Evolutionary conservation across 331 rosid species (phyloP).

Genomic region (Stylosanthes scabra): DNA sequence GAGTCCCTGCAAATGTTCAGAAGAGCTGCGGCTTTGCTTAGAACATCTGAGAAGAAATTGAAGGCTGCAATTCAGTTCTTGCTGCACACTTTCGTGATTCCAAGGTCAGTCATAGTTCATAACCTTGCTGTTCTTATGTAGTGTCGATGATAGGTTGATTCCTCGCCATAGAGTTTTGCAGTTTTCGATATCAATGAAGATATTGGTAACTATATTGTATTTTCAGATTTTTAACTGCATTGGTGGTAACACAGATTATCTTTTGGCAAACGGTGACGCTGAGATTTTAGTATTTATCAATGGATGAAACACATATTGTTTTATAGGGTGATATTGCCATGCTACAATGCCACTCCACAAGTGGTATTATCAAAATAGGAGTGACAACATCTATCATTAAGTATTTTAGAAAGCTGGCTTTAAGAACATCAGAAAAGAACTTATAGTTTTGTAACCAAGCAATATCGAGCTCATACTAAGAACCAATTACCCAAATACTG

Average conservation of each 20-base stretch:
- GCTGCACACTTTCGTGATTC: constrained; percentile 35
- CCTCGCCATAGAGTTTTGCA: constrained; percentile 41
- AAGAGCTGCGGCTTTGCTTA: constrained; percentile 21
- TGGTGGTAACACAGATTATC: too few relatives aligned
- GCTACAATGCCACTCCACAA: too few relatives aligned
- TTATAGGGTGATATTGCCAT: too few relatives aligned
- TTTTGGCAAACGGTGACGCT: neutral
- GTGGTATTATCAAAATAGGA: too few relatives aligned
- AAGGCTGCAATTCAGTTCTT: constrained; percentile 35
- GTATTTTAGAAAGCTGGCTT: too few relatives aligned
- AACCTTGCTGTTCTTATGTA: constrained; percentile 33
- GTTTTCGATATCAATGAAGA: constrained; percentile 16
- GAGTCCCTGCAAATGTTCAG: constrained; percentile 40
- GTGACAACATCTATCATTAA: too few relatives aligned
- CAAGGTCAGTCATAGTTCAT: constrained; percentile 21
- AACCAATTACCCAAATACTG: too few relatives aligned
- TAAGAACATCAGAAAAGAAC: neutral
- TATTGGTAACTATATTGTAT: neutral
- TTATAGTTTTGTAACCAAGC: neutral
- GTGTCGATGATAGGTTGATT: constrained; percentile 33
- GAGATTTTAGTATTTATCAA: too few relatives aligned
- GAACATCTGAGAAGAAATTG: constrained; percentile 40
- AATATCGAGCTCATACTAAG: too few relatives aligned
- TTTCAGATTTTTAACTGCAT: too few relatives aligned
- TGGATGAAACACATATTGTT: too few relatives aligned